These are phyloP conservation scores for Agapanthus africanus DNA, from an alignment of 106 monocot species.

Conservation along the genomic window DNA sequence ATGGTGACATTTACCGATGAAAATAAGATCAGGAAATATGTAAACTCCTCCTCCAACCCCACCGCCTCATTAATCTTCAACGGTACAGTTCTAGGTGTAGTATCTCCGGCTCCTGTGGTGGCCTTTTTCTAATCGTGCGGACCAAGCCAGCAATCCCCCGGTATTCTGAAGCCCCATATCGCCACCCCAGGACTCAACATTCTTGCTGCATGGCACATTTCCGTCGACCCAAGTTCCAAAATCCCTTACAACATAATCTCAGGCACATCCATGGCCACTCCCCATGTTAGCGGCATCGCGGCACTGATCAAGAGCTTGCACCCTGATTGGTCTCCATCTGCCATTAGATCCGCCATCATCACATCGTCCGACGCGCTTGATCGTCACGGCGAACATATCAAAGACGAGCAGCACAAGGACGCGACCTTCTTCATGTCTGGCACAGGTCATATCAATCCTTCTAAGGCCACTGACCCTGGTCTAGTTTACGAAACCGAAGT, in stretches of 20 bases:
- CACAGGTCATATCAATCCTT: slow-evolving; percentile 31
- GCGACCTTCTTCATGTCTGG: slow-evolving; percentile 26
- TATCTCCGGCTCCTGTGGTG: slow-evolving; percentile 22
- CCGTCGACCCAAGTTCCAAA: background rate
- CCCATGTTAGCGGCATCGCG: slow-evolving; percentile 10
- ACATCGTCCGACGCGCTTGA: background rate
- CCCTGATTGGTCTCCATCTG: slow-evolving; percentile 10
- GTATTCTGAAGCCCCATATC: slow-evolving; percentile 36
- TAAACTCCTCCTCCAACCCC: too few species aligned
- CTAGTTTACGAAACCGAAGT: slow-evolving; percentile 19
- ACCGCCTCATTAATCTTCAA: slow-evolving; percentile 24
- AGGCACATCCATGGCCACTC: slow-evolving; percentile 16
- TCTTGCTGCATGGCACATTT: slow-evolving; percentile 26
- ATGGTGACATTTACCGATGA: slow-evolving; percentile 12
- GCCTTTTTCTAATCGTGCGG: slow-evolving; percentile 42
- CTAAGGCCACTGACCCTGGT: slow-evolving; percentile 24
- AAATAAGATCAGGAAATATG: slow-evolving; percentile 8
- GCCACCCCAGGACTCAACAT: slow-evolving; percentile 30
- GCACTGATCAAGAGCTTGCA: slow-evolving; percentile 8
- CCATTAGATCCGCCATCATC: slow-evolving; percentile 12
- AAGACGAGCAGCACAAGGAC: slow-evolving; percentile 8
- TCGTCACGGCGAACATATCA: background rate
- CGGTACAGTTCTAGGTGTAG: slow-evolving; percentile 22
- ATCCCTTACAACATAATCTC: slow-evolving; percentile 3
- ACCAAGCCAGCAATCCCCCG: slow-evolving; percentile 1